Evolutionary conservation across 305 asterid species (phyloP), one percentile per base, ranked within the genome.

Genomic region (Caryopteris hybrid): DNA sequence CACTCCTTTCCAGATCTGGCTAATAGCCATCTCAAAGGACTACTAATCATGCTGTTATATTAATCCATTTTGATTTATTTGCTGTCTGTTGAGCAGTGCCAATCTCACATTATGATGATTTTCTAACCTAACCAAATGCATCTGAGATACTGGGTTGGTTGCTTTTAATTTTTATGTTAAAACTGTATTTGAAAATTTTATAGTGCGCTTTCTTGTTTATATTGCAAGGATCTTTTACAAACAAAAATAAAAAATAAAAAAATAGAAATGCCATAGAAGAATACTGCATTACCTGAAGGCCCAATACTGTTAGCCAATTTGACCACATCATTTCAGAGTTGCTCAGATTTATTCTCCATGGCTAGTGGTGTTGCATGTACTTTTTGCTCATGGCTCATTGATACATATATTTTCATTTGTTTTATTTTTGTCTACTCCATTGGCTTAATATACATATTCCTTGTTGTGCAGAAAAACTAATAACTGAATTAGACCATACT

Each of bases 11-110:
- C n/a, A n/a, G n/a, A n/a, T n/a, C n/a, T n/a, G n/a, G n/a, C n/a
- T n/a, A n/a, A n/a, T 56, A 12, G 39, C 21, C 12, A 31, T 60
- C 45, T 18, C 12, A 56, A 56, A 45, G 53, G 56, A 68, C 56
- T 58, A 33, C 50, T 46, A 27, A 57, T 16, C 73, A 48, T 50
- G 10, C 59, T 66, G 61, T 27, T 58, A 64, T 60, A 65, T 38
- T 38, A 27, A 8, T 50, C 22, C 27, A 20, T 51, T 27, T 39
- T 59, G n/a, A n/a, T n/a, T n/a, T n/a, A n/a, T n/a, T n/a, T n/a
- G n/a, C n/a, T n/a, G n/a, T n/a, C n/a, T n/a, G n/a, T n/a, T 34
- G 4, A 38, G 57, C 48, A 48, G 25, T 54, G 41, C 39, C n/a
- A n/a, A 25, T 13, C 47, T 11, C 38, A 57, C 52, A 25, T 72